phyloP scores from a whole-genome alignment of 2,329 filamentous ascomycete genomes.

The Aspergillus floridensis region DNA sequence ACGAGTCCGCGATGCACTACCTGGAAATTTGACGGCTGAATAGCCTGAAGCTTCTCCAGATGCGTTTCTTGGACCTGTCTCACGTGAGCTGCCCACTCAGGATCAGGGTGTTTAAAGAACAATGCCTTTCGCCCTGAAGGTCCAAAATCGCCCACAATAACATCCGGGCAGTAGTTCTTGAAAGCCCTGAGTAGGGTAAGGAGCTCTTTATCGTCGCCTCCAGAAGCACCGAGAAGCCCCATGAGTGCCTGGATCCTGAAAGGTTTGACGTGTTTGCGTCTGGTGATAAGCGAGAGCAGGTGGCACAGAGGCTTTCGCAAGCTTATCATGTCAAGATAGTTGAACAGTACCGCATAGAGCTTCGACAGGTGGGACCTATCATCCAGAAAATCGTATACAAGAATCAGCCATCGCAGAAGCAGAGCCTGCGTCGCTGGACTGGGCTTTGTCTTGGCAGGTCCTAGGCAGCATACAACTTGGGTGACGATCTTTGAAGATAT shows the following conservation, averaged over 20 bases:
- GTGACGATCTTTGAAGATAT: conserved; percentile 62
- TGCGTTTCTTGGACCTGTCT: conserved; percentile 64
- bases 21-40: conserved; percentile 58
- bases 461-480: conserved; percentile 69
- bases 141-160: conserved; percentile 70
- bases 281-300: conserved; percentile 72
- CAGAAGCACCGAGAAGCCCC: conserved; percentile 48
- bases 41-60: conserved; percentile 41
- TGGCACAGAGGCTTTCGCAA: conserved; percentile 71
- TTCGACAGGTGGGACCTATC: conserved; percentile 62
- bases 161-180: conserved; percentile 88
- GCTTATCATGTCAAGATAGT: conserved; percentile 75
- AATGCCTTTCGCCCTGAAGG: conserved; percentile 36
- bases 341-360: conserved; percentile 74
- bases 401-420: conserved; percentile 74
- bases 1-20: conserved; percentile 55
- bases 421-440: conserved; percentile 67
- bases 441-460: conserved; percentile 73
- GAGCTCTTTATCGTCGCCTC: conserved; percentile 70
- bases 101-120: conserved; percentile 64
- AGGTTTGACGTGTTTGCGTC: conserved; percentile 77
- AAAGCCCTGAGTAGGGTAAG: conserved; percentile 75
- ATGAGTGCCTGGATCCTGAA: conserved; percentile 75
- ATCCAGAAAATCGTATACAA: conserved; percentile 70
- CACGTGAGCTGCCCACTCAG: conserved; percentile 68